Percentiles rank a stretch among this genome's conserved stretches.
Evolutionary conservation across 2,329 filamentous ascomycete species (phyloP).

Genomic region (Botrytis hyacinthi): DNA sequence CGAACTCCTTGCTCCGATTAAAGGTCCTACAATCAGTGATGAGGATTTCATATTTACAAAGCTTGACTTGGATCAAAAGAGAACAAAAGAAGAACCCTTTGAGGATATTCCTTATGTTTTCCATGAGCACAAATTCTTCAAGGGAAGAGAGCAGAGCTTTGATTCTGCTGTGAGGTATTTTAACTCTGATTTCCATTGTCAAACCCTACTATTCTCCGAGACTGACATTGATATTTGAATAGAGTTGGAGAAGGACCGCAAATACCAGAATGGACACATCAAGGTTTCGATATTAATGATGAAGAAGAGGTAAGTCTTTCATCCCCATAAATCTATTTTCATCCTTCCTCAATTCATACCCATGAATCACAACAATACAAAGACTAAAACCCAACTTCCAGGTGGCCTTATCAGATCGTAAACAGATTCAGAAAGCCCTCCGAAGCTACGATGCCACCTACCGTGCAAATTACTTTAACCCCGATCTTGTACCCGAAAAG

Average conservation of each 20-base stretch:
- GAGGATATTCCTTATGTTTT: neutral
- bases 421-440: neutral
- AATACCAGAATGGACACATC: conserved; percentile 3
- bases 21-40: neutral
- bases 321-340: neutral
- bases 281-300: neutral
- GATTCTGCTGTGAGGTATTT: neutral
- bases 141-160: neutral
- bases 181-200: neutral
- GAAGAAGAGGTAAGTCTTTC: neutral
- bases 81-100: neutral
- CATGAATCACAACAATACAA: no score
- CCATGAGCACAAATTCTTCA: neutral
- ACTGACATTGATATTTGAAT: neutral
- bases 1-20: neutral
- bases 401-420: neutral
- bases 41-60: neutral
- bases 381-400: neutral
- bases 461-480: neutral
- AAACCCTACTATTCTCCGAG: neutral
- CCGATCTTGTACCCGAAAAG: neutral
- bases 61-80: neutral
- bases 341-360: neutral
- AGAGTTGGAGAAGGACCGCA: neutral
- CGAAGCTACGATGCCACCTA: neutral